Base-by-base conservation (phyloP, 1,284 basidiomycete genomes). In the Cystobasidium sp. region DNA sequence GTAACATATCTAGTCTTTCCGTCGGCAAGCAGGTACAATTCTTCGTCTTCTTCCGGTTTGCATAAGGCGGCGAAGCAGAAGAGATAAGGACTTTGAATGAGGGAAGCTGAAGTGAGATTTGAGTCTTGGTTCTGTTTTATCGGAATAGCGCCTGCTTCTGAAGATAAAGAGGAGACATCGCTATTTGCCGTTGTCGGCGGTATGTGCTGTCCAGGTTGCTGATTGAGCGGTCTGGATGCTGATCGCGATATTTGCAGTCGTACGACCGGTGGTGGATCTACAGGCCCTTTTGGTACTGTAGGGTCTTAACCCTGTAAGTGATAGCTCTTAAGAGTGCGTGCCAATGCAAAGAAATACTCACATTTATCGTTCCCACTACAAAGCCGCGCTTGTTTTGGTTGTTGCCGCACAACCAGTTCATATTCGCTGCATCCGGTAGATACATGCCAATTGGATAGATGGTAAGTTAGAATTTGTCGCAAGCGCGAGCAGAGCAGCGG, bases 231-330 rank as follows among this genome's bases (percentile, higher is more conserved):
- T 64, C 67, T 75, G 74, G 63, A 24, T 14, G 74, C 41, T 51
- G 80, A 76, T 41, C 78, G 78, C 47, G 83, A 85, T 71, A 97
- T 92, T 68, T 91, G 89, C 7, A 98, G 88, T 82, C 96, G 93
- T n/a, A 97, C 89, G 82, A 97, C 95, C 14, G 95, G 95, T 0
- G 94, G 93, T 0, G 96, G 95, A 85, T 97, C 94, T 80, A 98
- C 93, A 2, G 95, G 94, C 41, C 95, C 87, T 49, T 94, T 97
- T 92, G 75, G 93, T 93, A 93, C 82, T 47, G 49, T 18, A 65
- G 59, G 37, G 55, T 75, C 68, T 41, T 61, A 55, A 47, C 51
- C 14, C 16, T 37, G 24, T 37, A 31, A 37, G 55, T 22, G 20
- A 58, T 22, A 22, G 14, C 24, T 37, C 5, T 3, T 58, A 31